phyloP scores from a whole-genome alignment of 768 basidiomycete genomes.

The Calocybe gangraenosa region DNA sequence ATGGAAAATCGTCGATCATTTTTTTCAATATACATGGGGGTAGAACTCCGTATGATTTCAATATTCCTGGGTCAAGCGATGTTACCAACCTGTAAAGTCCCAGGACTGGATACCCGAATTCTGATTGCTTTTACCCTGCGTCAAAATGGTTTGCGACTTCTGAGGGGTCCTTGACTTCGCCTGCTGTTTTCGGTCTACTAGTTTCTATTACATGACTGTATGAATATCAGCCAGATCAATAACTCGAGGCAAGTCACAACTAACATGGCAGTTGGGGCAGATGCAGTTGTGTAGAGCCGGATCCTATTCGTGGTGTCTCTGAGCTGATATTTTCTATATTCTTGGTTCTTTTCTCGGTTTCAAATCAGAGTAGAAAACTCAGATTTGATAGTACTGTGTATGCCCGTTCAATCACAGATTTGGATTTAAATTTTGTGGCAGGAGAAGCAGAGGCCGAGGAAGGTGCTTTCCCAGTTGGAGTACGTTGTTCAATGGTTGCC shows the following conservation, averaged over 20 bases:
- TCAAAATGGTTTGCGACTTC: slow-evolving; percentile 35
- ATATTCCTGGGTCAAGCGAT: slow-evolving; percentile 15
- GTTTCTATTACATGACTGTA: slow-evolving; percentile 24
- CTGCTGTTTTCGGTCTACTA: slow-evolving; percentile 23
- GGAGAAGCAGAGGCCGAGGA: too few relatives aligned
- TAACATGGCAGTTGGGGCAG: slow-evolving; percentile 1
- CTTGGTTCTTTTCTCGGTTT: slow-evolving; percentile 30
- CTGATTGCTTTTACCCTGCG: slow-evolving; percentile 23
- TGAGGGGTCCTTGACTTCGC: slow-evolving; percentile 25
- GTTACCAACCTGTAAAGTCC: slow-evolving; percentile 22
- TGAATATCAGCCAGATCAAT: neutral
- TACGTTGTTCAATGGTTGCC: too few relatives aligned
- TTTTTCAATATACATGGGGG: slow-evolving; percentile 22
- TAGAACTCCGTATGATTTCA: slow-evolving; percentile 22
- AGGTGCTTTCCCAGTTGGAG: too few relatives aligned
- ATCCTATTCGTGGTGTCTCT: slow-evolving; percentile 22
- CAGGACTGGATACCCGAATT: slow-evolving; percentile 27
- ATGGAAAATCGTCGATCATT: slow-evolving; percentile 19
- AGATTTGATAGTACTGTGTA: slow-evolving; percentile 26
- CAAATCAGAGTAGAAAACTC: slow-evolving; percentile 26
- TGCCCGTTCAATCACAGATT: neutral
- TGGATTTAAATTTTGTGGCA: neutral
- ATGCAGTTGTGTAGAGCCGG: slow-evolving; percentile 15
- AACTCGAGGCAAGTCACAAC: neutral
- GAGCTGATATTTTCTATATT: slow-evolving; percentile 29